These are phyloP conservation scores for Nadsonia fulvescens DNA, from an alignment of 805 yeast genomes.

Conservation along the genomic window DNA sequence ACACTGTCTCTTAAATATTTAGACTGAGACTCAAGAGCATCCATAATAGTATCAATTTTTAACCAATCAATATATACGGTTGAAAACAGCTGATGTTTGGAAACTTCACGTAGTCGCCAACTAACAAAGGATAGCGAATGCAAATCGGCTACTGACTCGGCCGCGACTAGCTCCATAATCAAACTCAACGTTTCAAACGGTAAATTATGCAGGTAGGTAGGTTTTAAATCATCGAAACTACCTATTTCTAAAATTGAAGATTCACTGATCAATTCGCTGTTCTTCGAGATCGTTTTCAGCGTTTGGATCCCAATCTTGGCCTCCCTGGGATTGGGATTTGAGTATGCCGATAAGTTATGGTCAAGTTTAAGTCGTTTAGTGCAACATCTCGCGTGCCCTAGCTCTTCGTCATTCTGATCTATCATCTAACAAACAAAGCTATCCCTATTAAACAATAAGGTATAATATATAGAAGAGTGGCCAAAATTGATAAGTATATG, in stretches of 20 bases:
- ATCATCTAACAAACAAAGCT: too few species aligned
- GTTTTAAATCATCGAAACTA: background rate
- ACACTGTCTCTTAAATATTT: constrained; percentile 1
- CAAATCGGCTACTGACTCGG: background rate
- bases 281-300: too few species aligned
- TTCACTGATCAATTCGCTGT: too few species aligned
- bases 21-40: constrained; percentile 1
- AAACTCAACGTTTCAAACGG: background rate
- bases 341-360: too few species aligned
- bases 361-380: too few species aligned
- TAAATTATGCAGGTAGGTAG: background rate
- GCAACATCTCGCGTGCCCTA: too few species aligned
- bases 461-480: too few species aligned
- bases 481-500: too few species aligned
- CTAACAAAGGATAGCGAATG: constrained; percentile 2
- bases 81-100: constrained; percentile 4
- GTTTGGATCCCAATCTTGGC: too few species aligned
- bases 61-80: constrained; percentile 2
- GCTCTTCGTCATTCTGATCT: too few species aligned
- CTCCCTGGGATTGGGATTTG: too few species aligned
- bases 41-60: constrained; percentile 1
- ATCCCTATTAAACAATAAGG: too few species aligned
- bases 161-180: background rate
- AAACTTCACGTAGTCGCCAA: constrained; percentile 4
- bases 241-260: background rate